These are phyloP conservation scores for Stephania japonica DNA, from an alignment of 164 flowering plant species.

Conservation along the genomic window DNA sequence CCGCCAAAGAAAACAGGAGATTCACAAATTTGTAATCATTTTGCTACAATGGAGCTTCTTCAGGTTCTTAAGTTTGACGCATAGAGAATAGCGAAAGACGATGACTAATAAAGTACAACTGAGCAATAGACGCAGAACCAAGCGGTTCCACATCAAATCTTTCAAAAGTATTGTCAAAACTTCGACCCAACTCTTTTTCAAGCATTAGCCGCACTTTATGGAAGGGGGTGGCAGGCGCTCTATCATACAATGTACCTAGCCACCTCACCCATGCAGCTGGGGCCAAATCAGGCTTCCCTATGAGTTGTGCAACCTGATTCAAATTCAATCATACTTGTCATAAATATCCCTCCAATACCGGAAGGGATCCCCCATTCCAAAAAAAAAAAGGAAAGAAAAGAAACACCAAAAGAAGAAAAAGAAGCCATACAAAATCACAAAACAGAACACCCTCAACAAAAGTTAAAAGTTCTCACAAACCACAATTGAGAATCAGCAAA, in stretches of 20 bases:
- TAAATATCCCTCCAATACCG: background rate
- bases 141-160: constrained; percentile 65
- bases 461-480: too few relatives aligned
- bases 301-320: constrained; percentile 74
- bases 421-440: too few relatives aligned
- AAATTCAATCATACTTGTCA: background rate
- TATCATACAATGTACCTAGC: constrained; percentile 87
- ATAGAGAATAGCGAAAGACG: background rate
- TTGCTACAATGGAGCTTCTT: background rate
- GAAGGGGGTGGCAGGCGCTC: constrained; percentile 77
- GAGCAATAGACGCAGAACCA: constrained; percentile 99
- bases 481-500: background rate
- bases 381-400: too few relatives aligned
- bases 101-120: constrained; percentile 39
- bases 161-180: constrained; percentile 64
- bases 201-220: constrained; percentile 46
- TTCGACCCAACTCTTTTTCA: constrained; percentile 68
- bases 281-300: constrained; percentile 97
- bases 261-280: constrained; percentile 94
- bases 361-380: too few relatives aligned
- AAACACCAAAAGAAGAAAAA: too few relatives aligned
- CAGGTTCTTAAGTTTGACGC: constrained; percentile 1
- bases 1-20: too few relatives aligned
- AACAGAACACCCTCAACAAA: too few relatives aligned
- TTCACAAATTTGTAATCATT: background rate